These are phyloP conservation scores for Monilinia polystroma DNA, from an alignment of 2,329 filamentous ascomycete species.

Conservation along the genomic window DNA sequence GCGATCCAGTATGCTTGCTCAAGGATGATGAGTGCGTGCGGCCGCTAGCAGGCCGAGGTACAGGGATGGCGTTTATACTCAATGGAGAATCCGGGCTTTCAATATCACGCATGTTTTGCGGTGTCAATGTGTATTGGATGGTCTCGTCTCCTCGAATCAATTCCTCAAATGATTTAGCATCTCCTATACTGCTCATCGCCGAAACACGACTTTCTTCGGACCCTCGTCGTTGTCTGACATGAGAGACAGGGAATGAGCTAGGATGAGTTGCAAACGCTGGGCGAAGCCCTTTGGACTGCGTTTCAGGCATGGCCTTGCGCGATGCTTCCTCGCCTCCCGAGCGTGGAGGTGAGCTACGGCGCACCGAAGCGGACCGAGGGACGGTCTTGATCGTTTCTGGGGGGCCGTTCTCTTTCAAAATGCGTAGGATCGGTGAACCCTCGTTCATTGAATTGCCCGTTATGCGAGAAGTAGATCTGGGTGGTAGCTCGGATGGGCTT, in stretches of 20 bases:
- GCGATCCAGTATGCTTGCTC: constrained; percentile 31
- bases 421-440: not conserved
- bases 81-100: constrained; percentile 54
- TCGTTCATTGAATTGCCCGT: constrained; percentile 4
- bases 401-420: constrained; percentile 8
- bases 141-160: constrained; percentile 80
- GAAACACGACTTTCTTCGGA: constrained; percentile 55
- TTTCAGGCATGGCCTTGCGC: constrained; percentile 25
- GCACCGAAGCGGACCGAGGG: constrained; percentile 12
- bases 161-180: constrained; percentile 71
- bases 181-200: constrained; percentile 49
- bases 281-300: constrained; percentile 25
- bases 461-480: constrained; percentile 17
- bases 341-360: constrained; percentile 28
- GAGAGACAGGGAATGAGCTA: constrained; percentile 48
- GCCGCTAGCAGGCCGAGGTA: constrained; percentile 29
- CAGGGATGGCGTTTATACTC: constrained; percentile 30
- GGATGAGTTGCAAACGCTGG: constrained; percentile 50
- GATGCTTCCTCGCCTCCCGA: constrained; percentile 24
- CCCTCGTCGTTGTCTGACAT: constrained; percentile 53
- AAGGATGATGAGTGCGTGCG: constrained; percentile 37
- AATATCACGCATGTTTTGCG: constrained; percentile 74
- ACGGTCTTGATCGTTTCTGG: not conserved
- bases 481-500: constrained; percentile 13
- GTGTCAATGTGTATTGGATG: constrained; percentile 78